Conservation (phyloP, 2,329 filamentous ascomycete genomes). For the Colletotrichum eremochloae region DNA sequence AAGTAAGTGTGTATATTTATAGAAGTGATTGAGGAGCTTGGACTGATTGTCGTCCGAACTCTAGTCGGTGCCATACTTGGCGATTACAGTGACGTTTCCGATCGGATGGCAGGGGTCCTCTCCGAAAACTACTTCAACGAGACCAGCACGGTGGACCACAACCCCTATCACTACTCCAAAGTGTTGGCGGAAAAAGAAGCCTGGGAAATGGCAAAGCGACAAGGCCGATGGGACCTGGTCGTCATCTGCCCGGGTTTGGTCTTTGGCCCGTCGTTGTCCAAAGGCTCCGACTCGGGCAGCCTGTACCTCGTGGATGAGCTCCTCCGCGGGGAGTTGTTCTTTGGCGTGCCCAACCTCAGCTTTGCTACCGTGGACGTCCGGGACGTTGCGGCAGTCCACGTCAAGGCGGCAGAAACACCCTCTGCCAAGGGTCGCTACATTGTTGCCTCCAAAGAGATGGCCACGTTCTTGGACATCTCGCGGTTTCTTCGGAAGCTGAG, state of each 20-base stretch:
- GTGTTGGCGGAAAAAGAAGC: constrained; percentile 47
- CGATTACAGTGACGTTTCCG: constrained; percentile 46
- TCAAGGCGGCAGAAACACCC: constrained; percentile 30
- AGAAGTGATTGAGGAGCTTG: neutral
- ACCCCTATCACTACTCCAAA: constrained; percentile 48
- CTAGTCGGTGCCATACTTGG: constrained; percentile 46
- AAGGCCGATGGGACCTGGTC: constrained; percentile 48
- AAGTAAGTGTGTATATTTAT: constrained; percentile 19
- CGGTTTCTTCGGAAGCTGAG: neutral
- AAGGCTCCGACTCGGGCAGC: constrained; percentile 46
- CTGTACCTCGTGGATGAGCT: constrained; percentile 47
- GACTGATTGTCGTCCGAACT: neutral
- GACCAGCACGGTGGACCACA: constrained; percentile 46
- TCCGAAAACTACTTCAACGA: constrained; percentile 46
- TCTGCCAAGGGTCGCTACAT: constrained; percentile 27
- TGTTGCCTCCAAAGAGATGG: constrained; percentile 4
- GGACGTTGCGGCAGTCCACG: constrained; percentile 41
- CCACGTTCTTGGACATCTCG: neutral
- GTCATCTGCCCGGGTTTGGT: constrained; percentile 47
- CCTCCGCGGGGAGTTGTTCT: constrained; percentile 43
- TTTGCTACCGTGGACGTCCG: constrained; percentile 44
- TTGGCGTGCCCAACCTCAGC: constrained; percentile 45
- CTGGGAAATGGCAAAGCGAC: constrained; percentile 44
- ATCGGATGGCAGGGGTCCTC: constrained; percentile 43
- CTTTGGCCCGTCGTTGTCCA: constrained; percentile 45